Percentiles rank a stretch among this genome's conserved stretches.
These are phyloP conservation scores for Cyclospora cayetanensis DNA, from an alignment of 169 alveolate genomes.

Conservation along the genomic window DNA sequence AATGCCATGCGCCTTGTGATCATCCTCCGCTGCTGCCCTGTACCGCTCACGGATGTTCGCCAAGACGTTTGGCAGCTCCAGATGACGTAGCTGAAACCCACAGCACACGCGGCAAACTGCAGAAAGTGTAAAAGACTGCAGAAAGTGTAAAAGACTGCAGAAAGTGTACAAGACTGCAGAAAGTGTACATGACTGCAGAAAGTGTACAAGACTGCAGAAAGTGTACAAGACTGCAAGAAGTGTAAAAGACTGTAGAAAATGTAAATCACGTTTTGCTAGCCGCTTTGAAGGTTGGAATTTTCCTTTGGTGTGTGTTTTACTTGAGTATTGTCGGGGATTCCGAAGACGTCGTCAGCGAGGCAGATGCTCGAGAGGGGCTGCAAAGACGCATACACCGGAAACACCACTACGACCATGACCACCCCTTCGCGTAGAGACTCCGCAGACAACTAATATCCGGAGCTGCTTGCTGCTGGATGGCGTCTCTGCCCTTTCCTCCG, in stretches of 20 bases:
- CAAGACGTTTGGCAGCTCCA: slow-evolving; percentile 74
- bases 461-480: too few relatives aligned
- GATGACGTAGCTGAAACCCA: slow-evolving; percentile 68
- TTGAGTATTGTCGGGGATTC: neutral
- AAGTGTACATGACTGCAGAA: neutral
- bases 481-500: neutral
- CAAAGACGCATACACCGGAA: neutral
- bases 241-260: too few relatives aligned
- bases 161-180: neutral
- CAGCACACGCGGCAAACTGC: too few relatives aligned
- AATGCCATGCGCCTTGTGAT: neutral
- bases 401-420: too few relatives aligned
- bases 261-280: too few relatives aligned
- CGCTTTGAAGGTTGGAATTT: too few relatives aligned
- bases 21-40: slow-evolving; percentile 50
- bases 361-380: neutral
- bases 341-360: neutral
- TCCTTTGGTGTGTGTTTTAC: too few relatives aligned
- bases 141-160: too few relatives aligned
- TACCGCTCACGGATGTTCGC: slow-evolving; percentile 73
- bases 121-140: too few relatives aligned
- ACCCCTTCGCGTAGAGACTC: too few relatives aligned
- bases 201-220: neutral
- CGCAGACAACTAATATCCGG: too few relatives aligned
- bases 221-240: too few relatives aligned